Conservation (phyloP, 1,139 yeast species). For the Cylindricascospora bacillispora region DNA sequence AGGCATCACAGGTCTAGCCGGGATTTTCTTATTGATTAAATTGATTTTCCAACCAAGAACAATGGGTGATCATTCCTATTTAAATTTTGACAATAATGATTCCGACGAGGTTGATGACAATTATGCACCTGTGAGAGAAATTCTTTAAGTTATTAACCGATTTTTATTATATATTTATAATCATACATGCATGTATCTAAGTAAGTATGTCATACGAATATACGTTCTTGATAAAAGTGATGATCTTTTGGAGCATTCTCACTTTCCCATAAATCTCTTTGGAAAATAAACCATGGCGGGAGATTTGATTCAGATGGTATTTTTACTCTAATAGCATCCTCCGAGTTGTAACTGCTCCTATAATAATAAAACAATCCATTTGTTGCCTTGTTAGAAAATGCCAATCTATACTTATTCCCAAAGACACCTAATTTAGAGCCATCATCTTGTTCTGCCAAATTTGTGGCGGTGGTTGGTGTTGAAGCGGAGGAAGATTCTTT, state of each 20-base stretch:
- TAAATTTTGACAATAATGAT: constrained; percentile 23
- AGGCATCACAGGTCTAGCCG: constrained; percentile 48
- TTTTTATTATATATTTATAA: too few relatives aligned
- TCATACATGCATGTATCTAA: too few relatives aligned
- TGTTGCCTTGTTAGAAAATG: constrained; percentile 22
- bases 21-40: constrained; percentile 33
- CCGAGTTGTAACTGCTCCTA: constrained; percentile 6
- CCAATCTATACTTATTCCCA: constrained; percentile 23
- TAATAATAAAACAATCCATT: constrained; percentile 22
- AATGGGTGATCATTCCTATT: constrained; percentile 31
- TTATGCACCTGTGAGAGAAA: constrained; percentile 19
- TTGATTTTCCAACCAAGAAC: constrained; percentile 36
- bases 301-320: constrained; percentile 51
- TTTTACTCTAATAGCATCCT: constrained; percentile 28
- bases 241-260: constrained; percentile 26
- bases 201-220: too few relatives aligned
- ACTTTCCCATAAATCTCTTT: constrained; percentile 52
- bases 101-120: constrained; percentile 3
- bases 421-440: constrained; percentile 21
- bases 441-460: not conserved
- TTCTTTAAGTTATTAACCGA: too few relatives aligned
- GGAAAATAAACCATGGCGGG: constrained; percentile 60
- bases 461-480: constrained; percentile 7
- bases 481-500: constrained; percentile 8
- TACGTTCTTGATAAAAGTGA: constrained; percentile 23